phyloP scores from a whole-genome alignment of 139 green algal genomes.

The Chlamydomonas schloesseri region DNA sequence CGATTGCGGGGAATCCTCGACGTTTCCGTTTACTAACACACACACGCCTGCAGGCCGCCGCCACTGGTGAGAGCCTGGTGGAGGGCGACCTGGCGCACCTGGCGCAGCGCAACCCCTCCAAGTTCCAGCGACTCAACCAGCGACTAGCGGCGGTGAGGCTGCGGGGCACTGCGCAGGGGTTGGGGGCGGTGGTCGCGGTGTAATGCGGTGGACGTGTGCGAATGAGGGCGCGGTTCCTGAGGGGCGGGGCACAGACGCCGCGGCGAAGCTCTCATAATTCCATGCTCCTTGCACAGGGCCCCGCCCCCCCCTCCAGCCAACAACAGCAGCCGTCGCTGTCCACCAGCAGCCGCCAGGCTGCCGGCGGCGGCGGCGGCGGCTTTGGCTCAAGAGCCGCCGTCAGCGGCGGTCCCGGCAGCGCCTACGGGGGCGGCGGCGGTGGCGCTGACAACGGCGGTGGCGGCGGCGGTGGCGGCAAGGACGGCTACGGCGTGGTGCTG shows the following conservation, averaged over 20 bases:
- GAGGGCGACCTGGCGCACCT: constrained; percentile 70
- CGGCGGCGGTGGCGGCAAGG: background rate
- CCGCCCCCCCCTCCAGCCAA: too few relatives aligned
- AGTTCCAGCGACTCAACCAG: constrained; percentile 75
- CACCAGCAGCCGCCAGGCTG: background rate
- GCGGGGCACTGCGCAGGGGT: too few relatives aligned
- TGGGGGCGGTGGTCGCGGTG: too few relatives aligned
- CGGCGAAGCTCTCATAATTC: too few relatives aligned
- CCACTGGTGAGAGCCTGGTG: constrained; percentile 70
- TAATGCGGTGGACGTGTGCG: too few relatives aligned
- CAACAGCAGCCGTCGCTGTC: background rate
- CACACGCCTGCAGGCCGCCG: constrained; percentile 65
- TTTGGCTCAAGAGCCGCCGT: too few relatives aligned
- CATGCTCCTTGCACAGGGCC: too few relatives aligned
- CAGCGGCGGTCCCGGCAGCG: too few relatives aligned
- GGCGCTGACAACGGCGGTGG: background rate
- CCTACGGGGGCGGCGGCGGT: background rate
- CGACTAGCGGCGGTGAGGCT: constrained; percentile 34
- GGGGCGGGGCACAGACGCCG: too few relatives aligned
- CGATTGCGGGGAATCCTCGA: too few relatives aligned
- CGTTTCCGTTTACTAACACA: too few relatives aligned
- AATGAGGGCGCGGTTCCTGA: too few relatives aligned
- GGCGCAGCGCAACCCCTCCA: constrained; percentile 60
- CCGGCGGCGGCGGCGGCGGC: background rate
- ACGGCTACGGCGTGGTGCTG: background rate